phyloP scores from a whole-genome alignment of 768 basidiomycete species.

The Leccinum sublutescens region DNA sequence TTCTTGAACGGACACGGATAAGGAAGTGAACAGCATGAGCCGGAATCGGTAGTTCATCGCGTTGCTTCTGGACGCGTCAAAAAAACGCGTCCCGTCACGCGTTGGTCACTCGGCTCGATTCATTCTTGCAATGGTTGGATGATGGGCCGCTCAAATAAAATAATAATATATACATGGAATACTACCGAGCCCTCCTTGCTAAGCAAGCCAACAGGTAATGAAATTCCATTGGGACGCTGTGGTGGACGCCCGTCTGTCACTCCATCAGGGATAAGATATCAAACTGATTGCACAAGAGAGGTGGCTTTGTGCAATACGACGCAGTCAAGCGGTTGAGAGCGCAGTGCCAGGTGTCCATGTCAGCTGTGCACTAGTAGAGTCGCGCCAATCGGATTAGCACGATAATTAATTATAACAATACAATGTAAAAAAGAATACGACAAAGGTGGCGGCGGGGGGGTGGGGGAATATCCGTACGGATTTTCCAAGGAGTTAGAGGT shows the following conservation, averaged over 20 bases:
- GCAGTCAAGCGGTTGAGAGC: constrained; percentile 1
- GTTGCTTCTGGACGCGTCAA: constrained; percentile 18
- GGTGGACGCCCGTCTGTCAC: neutral
- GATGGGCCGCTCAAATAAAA: neutral
- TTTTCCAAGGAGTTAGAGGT: neutral
- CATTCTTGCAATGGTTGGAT: constrained; percentile 6
- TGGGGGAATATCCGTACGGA: neutral
- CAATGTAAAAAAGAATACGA: neutral
- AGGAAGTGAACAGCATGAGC: constrained; percentile 12
- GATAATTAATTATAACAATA: neutral
- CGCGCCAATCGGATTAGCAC: neutral
- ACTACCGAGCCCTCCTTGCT: constrained; percentile 8
- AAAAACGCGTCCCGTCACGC: constrained; percentile 28
- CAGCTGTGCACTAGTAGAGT: neutral
- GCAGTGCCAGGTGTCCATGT: neutral
- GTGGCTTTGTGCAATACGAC: neutral
- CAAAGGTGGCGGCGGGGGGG: neutral
- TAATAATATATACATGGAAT: constrained; percentile 13
- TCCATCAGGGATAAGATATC: constrained; percentile 10
- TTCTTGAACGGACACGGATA: constrained; percentile 19
- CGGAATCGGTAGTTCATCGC: constrained; percentile 17
- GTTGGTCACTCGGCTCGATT: constrained; percentile 19
- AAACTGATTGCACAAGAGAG: constrained; percentile 2
- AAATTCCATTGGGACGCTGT: constrained; percentile 13
- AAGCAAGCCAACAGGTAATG: constrained; percentile 2